Evolutionary conservation across 129 eudicot genomes (phyloP), one percentile per base, ranked within the genome.

Genomic region (Flaveria brownii): DNA sequence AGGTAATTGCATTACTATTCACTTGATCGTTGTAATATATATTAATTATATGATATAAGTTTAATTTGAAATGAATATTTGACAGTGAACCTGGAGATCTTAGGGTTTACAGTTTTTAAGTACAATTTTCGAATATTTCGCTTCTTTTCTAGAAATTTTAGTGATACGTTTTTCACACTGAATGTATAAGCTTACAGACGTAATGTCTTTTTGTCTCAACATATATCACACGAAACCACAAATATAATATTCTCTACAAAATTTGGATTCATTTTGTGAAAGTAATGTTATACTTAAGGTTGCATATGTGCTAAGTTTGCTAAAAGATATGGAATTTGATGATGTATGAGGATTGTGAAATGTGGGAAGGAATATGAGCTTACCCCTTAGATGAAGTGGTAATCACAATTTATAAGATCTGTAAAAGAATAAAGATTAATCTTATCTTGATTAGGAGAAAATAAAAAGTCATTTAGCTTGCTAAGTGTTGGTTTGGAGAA

Each of bases 1-100:
- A 92, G 97, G 97, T 90, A 30, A 45, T 56, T 57, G 8, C 33
- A 43, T 39, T 54, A 22, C 65, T 55, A 1, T 55, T 49, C n/a
- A 4, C 16, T 5, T 49, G 30, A 61, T 60, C 5, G 9, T 61
- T 61, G 2, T 3, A 14, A 49, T 28, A 16, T 8, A 6, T 13
- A 16, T 16, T 42, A 42, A 12, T 26, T 7, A 2, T 55, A 26
- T 22, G 42, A 50, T 20, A 14, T 46, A 8, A 17, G 16, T 20
- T 26, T 68, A 23, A 18, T 5, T 25, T 57, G 43, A 30, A 52
- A 15, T 43, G 10, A 8, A n/a, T 6, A 65, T 1, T 12, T 47
- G 52, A 1, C 52, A 47, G 13, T 47, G 52, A 6, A 23, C 6
- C 6, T 20, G 39, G 56, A 9, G 46, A 39, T 56, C 54, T 47